Evolutionary conservation across 192 early-diverging fungal genomes (phyloP), one percentile per base, ranked within the genome.

Genomic region (Rhizoclosmatium sp.): DNA sequence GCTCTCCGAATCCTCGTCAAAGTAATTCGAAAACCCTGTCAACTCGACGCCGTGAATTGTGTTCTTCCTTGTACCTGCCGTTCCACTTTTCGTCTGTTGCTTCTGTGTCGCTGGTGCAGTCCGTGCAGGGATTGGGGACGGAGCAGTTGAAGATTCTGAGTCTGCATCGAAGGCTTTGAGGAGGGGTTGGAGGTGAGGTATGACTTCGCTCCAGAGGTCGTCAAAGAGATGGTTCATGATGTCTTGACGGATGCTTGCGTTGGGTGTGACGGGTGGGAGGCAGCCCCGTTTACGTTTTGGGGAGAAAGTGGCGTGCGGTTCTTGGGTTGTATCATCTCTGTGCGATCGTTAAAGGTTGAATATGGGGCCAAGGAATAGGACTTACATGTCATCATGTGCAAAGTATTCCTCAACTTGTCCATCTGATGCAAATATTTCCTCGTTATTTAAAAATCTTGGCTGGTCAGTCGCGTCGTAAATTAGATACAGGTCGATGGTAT

Each of bases 201-300:
- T 65, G 0, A 87, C 82, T 78, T 87, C 86, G 46, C 80, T 76
- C 86, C 86, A 87, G 4, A 87, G 69, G 65, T 87, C 86, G 42
- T 87, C 86, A 73, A 87, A 83, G 4, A 86, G n/a, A 44, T 84
- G 80, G 19, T 76, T 71, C 19, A 81, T 47, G 40, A 85, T 85
- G 58, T 85, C 84, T 65, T 85, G 84, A 16, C 69, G 78, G 9
- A 85, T 83, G 47, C 79, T 83, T 16, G 78, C 81, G 56, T 72
- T 81, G 21, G 84, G 84, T 23, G 81, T 80, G 19, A 82, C 71
- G 4, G 81, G 83, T 7, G 75, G 75, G n/a, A 82, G 31, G 4
- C 78, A 67, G 59, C 44, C 54, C 31, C 60, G 59, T 75, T 48
- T 58, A 46, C 51, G 59, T 23, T 21, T 82, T 69, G 51, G 72